These are phyloP conservation scores for Metschnikowia vanudenii DNA, from an alignment of 805 yeast species.

Conservation along the genomic window DNA sequence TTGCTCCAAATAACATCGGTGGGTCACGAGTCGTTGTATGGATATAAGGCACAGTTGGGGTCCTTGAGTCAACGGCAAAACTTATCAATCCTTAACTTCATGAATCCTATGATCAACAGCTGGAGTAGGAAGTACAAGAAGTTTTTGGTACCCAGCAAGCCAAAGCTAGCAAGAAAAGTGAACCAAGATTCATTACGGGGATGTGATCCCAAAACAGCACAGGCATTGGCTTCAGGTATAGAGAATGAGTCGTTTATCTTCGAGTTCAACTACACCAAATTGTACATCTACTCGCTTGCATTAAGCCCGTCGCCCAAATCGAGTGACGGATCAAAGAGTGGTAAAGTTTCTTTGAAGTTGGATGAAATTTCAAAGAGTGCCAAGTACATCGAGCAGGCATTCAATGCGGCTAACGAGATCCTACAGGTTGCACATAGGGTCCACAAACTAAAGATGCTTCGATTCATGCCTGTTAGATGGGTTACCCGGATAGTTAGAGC, in stretches of 20 bases:
- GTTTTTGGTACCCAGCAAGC: conserved; percentile 49
- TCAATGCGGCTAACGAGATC: conserved; percentile 78
- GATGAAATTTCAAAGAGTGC: conserved; percentile 74
- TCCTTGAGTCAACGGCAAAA: conserved; percentile 59
- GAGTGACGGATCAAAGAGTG: conserved; percentile 9
- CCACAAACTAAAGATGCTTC: conserved; percentile 58
- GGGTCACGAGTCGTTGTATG: conserved; percentile 82
- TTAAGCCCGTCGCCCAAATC: conserved; percentile 44
- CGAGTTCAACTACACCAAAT: conserved; percentile 80
- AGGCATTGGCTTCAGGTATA: conserved; percentile 42
- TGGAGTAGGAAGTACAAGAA: conserved; percentile 70
- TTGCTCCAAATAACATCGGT: conserved; percentile 73
- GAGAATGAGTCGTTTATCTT: conserved; percentile 72
- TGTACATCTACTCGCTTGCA: conserved; percentile 83
- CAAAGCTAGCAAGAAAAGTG: conserved; percentile 35
- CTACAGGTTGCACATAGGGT: conserved; percentile 68
- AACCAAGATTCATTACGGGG: conserved; percentile 27
- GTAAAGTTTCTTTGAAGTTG: conserved; percentile 42
- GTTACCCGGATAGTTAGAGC: conserved; percentile 81
- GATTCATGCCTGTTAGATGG: conserved; percentile 92
- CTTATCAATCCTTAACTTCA: conserved; percentile 65
- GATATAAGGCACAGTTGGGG: conserved; percentile 55
- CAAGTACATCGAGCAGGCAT: conserved; percentile 77
- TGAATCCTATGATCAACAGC: conserved; percentile 72
- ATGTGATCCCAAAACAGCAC: conserved; percentile 35